Evolutionary conservation across 2,329 filamentous ascomycete genomes (phyloP), one percentile per base, ranked within the genome.

Genomic region (Trichocomaceae sp.): DNA sequence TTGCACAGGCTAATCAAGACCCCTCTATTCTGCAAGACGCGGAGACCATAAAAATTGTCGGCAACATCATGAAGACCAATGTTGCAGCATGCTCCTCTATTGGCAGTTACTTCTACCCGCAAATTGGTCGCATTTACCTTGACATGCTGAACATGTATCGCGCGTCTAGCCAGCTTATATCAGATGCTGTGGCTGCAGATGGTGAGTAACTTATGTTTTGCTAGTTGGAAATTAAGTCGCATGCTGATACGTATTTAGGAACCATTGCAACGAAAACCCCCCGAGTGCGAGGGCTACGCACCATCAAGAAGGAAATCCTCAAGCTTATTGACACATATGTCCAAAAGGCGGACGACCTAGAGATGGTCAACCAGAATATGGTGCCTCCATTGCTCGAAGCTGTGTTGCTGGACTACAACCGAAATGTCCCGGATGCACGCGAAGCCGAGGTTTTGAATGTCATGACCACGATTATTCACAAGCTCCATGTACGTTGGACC

Each of bases 21-120:
- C 90, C 93, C 0, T 81, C 84, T 20, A 90, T 93, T 62, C 79
- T 99, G 12, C 90, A 97, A 70, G 90, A 97, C 66, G 79, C 85
- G 10, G 91, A 99, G 63, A 95, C 91, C 0, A 97, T 99, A 77
- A 99, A 99, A 78, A 86, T 99, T 62, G 91, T 99, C 59, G 93
- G 93, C 62, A 99, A 99, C 74, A 96, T 99, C 69, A 99, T 99
- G 93, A 99, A 99, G 82, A 99, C 93, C 0, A 99, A 99, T 65
- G 93, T 99, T 4, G 92, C 95, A n/a, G 93, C 93, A 35, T 99
- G 93, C 72, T 89, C 88, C 35, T 97, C 93, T 0, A 93, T 99
- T 56, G 93, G 95, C 33, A 85, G 89, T 51, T 99, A 97, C 75
- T 99, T 99, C 73, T 96, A 96, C 67, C 92, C 93, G 12, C 93